phyloP scores from a whole-genome alignment of 305 asterid genomes.

The Fraxinus angustifolia region DNA sequence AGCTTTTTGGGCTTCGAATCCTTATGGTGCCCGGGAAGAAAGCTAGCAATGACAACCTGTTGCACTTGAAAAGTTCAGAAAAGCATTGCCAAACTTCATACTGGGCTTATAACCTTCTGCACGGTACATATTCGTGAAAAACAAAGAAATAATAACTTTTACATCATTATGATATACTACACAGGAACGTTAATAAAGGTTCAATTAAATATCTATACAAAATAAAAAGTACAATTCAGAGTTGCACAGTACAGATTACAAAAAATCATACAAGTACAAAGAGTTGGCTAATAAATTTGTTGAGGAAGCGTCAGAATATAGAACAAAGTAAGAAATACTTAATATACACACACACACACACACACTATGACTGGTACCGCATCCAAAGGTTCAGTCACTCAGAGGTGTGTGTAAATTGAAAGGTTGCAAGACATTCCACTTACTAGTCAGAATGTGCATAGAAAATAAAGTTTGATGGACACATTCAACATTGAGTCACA shows the following conservation, averaged over 20 bases:
- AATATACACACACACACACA: not conserved
- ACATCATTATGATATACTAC: not conserved
- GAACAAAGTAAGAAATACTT: not conserved
- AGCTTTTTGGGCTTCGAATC: conserved; percentile 63
- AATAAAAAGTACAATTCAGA: not conserved
- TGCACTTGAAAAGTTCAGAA: conserved; percentile 21
- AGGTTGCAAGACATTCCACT: not conserved
- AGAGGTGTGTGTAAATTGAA: not conserved
- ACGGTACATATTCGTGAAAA: not conserved
- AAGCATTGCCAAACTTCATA: not conserved
- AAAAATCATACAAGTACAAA: not conserved
- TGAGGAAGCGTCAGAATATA: not conserved
- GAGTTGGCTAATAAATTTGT: not conserved
- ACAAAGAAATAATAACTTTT: not conserved
- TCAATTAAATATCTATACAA: not conserved
- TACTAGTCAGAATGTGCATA: not conserved
- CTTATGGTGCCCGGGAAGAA: conserved; percentile 52
- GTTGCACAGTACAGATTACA: not conserved
- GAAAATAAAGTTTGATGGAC: not conserved
- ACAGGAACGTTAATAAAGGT: not conserved
- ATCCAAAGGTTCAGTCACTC: not conserved
- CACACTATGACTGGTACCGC: not conserved
- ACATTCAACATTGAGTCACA: not conserved
- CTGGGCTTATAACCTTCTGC: not conserved
- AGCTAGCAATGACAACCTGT: conserved; percentile 86